Evolutionary conservation across 2,329 filamentous ascomycete species (phyloP), one percentile per base, ranked within the genome.

Genomic region (Arthrocladium fulminans): DNA sequence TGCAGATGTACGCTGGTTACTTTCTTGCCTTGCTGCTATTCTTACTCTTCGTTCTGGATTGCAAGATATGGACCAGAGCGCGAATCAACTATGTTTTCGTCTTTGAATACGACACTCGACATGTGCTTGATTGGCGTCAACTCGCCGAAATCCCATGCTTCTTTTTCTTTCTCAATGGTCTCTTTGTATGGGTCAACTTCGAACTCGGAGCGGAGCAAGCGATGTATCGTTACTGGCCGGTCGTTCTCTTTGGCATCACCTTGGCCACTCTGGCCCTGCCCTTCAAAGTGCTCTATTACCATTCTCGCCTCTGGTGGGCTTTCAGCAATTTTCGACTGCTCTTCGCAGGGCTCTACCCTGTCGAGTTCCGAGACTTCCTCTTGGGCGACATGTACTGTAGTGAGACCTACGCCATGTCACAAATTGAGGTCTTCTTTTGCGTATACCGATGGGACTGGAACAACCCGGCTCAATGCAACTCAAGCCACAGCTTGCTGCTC

Each of bases 301-400:
- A 79, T 55, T 87, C 84, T 59, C 79, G 92, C 32, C 78, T 75
- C 55, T 98, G 92, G 90, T 84, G 94, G 64, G 73, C 86, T 23
- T 89, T 89, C 64, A 88, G 88, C n/a, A 83, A 90, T 68, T 94
- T 86, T 78, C 86, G 92, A 52, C 73, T 97, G 15, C 70, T 94
- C 46, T 76, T 90, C 42, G 87, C 90, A 12, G 89, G 89, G 3
- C 64, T 94, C 17, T 96, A 94, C 60, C 88, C 88, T 1, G 92
- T 98, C 43, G 90, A 97, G 63, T 98, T 97, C 64, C 80, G 89
- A 50, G 92, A 98, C 66, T 97, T 98, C 69, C 97, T 96, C 66
- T 76, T 97, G 0, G 92, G 92, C 45, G 92, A 98, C 63, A 96
- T 97, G 74, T 95, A 94, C 66, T 97, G 90, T 67, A 97, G 92